Percentiles rank a stretch among this genome's conserved stretches.
phyloP scores from a whole-genome alignment of 352 stramenopile species.

The Globisporangium camurandrum region DNA sequence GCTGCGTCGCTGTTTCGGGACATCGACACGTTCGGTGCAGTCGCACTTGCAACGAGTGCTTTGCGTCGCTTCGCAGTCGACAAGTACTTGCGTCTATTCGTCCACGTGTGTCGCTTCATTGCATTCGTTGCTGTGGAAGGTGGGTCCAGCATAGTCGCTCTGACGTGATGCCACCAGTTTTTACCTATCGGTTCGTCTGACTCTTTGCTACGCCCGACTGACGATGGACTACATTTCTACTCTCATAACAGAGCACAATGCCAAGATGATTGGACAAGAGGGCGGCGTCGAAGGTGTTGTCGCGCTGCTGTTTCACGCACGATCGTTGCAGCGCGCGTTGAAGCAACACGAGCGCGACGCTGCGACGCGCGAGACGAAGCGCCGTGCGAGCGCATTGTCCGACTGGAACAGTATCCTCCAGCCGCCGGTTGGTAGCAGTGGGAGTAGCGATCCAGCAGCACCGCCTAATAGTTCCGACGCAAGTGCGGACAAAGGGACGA shows the following conservation, averaged over 20 bases:
- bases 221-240: too few species aligned
- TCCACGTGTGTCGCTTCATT: constrained; percentile 57
- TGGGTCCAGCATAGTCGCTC: constrained; percentile 10
- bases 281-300: constrained; percentile 59
- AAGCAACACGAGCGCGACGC: constrained; percentile 29
- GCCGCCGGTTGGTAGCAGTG: too few species aligned
- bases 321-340: constrained; percentile 48
- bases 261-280: constrained; percentile 48
- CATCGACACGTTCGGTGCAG: constrained; percentile 32
- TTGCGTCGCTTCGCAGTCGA: constrained; percentile 50
- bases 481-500: constrained; percentile 14
- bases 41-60: constrained; percentile 27
- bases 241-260: constrained; percentile 53
- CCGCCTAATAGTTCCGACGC: too few species aligned
- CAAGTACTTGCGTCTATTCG: constrained; percentile 42
- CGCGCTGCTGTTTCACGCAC: constrained; percentile 45
- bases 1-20: constrained; percentile 27
- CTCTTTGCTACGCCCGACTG: too few species aligned
- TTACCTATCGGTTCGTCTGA: too few species aligned
- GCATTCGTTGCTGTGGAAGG: constrained; percentile 46
- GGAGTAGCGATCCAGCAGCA: too few species aligned
- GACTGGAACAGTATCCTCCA: constrained; percentile 37
- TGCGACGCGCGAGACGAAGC: constrained; percentile 17
- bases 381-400: constrained; percentile 17
- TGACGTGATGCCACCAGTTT: too few species aligned